phyloP scores from a whole-genome alignment of 768 basidiomycete genomes.

The Candolleomyces aberdarensis region DNA sequence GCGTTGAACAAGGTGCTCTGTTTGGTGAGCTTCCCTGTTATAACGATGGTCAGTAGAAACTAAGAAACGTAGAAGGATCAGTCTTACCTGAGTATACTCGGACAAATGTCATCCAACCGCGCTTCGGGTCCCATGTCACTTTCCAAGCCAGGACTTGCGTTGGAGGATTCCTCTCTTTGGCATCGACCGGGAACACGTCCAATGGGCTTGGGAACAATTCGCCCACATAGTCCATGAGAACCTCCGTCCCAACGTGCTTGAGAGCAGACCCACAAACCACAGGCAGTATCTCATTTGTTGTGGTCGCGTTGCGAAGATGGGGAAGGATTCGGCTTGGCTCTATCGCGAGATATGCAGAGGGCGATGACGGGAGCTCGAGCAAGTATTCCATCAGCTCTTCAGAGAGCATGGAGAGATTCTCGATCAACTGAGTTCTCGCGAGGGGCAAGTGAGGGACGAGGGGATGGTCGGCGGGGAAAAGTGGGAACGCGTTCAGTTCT shows the following conservation, averaged over 20 bases:
- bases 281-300: constrained; percentile 66
- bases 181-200: constrained; percentile 50
- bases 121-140: constrained; percentile 77
- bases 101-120: constrained; percentile 92
- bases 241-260: constrained; percentile 77
- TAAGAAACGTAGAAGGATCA: constrained; percentile 4
- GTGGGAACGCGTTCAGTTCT: constrained; percentile 34
- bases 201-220: constrained; percentile 75
- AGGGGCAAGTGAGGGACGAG: constrained; percentile 60
- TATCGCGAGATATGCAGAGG: constrained; percentile 66
- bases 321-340: constrained; percentile 49
- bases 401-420: constrained; percentile 77
- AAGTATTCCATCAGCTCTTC: constrained; percentile 77
- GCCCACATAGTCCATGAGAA: constrained; percentile 79
- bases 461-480: constrained; percentile 63
- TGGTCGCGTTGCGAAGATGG: constrained; percentile 65
- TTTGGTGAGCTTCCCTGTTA: constrained; percentile 62
- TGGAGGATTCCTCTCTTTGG: constrained; percentile 43
- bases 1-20: constrained; percentile 62
- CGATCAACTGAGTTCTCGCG: constrained; percentile 70
- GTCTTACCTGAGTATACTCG: constrained; percentile 78
- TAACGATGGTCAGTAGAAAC: not conserved
- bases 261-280: constrained; percentile 82
- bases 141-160: constrained; percentile 81
- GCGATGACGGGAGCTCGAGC: constrained; percentile 51